These are phyloP conservation scores for Medicago ruthenica DNA, from an alignment of 306 rosid species.

Conservation along the genomic window DNA sequence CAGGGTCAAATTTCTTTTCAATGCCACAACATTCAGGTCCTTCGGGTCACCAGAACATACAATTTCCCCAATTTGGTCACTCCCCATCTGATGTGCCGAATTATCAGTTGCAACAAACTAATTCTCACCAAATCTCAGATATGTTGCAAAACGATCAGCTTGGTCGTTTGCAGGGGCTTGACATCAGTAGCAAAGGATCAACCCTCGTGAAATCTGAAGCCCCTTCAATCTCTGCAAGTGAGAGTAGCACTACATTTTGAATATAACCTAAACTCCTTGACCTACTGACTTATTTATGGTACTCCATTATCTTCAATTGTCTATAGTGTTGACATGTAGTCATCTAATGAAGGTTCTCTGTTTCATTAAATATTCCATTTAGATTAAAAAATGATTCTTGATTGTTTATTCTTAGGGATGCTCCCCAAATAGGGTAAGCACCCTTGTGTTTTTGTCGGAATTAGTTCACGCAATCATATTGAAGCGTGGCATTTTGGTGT, in stretches of 20 bases:
- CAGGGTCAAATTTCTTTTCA: conserved; percentile 69
- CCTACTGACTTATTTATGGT: conserved; percentile 70
- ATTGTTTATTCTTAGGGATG: conserved; percentile 74
- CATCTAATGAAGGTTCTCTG: conserved; percentile 59
- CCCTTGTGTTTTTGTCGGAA: conserved; percentile 55
- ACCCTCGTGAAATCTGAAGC: conserved; percentile 75
- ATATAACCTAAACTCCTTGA: conserved; percentile 62
- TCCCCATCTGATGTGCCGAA: conserved; percentile 56
- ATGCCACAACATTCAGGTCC: conserved; percentile 64
- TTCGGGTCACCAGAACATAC: conserved; percentile 66
- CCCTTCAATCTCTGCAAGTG: conserved; percentile 89
- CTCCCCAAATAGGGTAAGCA: conserved; percentile 57
- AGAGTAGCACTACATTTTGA: conserved; percentile 87
- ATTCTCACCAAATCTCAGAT: conserved; percentile 69
- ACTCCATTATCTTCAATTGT: conserved; percentile 58
- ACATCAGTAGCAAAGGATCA: conserved; percentile 75
- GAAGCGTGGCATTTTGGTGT: conserved; percentile 51
- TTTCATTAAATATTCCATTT: conserved; percentile 51
- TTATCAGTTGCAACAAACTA: conserved; percentile 70
- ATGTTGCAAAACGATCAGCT: conserved; percentile 81
- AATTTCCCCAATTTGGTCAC: conserved; percentile 62
- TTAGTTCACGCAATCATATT: conserved; percentile 43
- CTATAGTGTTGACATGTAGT: conserved; percentile 72
- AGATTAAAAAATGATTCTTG: conserved; percentile 55
- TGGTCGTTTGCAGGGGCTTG: conserved; percentile 92